Evolutionary conservation across 805 yeast genomes (phyloP), one percentile per base, ranked within the genome.

Genomic region (Yarrowia osloensis): DNA sequence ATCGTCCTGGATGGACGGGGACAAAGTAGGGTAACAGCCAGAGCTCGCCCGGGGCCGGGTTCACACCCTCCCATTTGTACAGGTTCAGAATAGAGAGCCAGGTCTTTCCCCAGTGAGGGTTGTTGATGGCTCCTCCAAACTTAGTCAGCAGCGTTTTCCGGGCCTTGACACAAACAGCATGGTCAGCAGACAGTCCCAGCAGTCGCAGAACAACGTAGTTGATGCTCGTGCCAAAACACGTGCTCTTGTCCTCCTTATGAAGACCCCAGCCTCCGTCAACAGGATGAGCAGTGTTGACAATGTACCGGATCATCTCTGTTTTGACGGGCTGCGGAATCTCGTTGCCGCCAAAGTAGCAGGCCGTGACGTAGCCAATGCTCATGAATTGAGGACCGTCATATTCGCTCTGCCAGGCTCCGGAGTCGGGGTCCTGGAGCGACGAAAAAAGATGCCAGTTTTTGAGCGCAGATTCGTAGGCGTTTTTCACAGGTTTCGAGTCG

Each of bases 201-300:
- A 95, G 77, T 69, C 99, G 82, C 69, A 95, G 80, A n/a, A 80
- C 79, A 8, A 94, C 88, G 76, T 95, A 95, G 77, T 92, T 93
- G 71, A 95, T 83, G 0, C 90, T 81, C 1, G 99, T 95, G 5
- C 99, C 99, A 76, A 93, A 93, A 71, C 95, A 95, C 0, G 99
- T 95, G 9, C 95, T 87, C 75, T 94, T 95, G 75, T 95, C 99
- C 63, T 86, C 87, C 4, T 92, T 85, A 75, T 95, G 98, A 42
- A 95, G 81, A 0, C 99, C 99, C 99, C 99, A 95, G 1, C 99
- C 99, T n/a, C 99, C 99, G 77, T 95, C 99, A 0, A 93, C 97
- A 0, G 98, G 98, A 75, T 95, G 97, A 0, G 98, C 88, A 0
- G 91, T 84, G 75, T 95, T 95, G n/a, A 91, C 90, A 19, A 95